Percentiles rank a stretch among this genome's conserved stretches.
Conservation (phyloP, 1,139 yeast genomes). For the Blastobotrys buckinghamii region DNA sequence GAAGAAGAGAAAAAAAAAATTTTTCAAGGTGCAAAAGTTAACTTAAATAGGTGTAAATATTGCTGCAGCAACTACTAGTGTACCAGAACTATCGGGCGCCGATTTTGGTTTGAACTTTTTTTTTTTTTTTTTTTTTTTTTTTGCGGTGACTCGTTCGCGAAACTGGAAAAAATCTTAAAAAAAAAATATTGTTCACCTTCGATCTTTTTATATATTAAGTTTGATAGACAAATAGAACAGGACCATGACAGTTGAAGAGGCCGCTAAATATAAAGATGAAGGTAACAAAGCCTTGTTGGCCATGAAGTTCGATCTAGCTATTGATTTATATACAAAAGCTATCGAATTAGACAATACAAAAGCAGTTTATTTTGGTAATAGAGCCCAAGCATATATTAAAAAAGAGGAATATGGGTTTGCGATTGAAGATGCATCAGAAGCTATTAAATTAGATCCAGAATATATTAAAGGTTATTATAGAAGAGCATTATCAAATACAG, state of each 20-base stretch:
- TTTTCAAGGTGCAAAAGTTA: too few species aligned
- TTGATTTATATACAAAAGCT: constrained; percentile 70
- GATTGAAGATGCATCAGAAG: constrained; percentile 65
- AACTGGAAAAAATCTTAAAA: not conserved
- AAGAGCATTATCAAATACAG: constrained; percentile 76
- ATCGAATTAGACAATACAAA: constrained; percentile 59
- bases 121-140: too few species aligned
- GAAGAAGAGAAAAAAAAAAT: constrained; percentile 4
- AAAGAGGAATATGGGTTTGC: constrained; percentile 85
- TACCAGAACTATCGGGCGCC: too few species aligned
- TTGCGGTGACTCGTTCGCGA: not conserved
- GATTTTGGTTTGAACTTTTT: too few species aligned
- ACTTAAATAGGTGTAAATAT: too few species aligned
- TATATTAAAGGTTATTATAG: constrained; percentile 77
- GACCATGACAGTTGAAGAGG: constrained; percentile 9
- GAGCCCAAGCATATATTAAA: constrained; percentile 88
- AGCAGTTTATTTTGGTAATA: constrained; percentile 73
- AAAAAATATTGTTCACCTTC: not conserved
- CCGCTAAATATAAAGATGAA: constrained; percentile 43
- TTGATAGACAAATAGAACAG: not conserved
- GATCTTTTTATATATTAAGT: not conserved
- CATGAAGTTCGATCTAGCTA: constrained; percentile 61
- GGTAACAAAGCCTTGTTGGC: constrained; percentile 70
- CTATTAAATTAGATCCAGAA: constrained; percentile 59
- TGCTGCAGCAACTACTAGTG: too few species aligned